These are phyloP conservation scores for Nemania bipapillata DNA, from an alignment of 2,329 filamentous ascomycete species.

Conservation along the genomic window DNA sequence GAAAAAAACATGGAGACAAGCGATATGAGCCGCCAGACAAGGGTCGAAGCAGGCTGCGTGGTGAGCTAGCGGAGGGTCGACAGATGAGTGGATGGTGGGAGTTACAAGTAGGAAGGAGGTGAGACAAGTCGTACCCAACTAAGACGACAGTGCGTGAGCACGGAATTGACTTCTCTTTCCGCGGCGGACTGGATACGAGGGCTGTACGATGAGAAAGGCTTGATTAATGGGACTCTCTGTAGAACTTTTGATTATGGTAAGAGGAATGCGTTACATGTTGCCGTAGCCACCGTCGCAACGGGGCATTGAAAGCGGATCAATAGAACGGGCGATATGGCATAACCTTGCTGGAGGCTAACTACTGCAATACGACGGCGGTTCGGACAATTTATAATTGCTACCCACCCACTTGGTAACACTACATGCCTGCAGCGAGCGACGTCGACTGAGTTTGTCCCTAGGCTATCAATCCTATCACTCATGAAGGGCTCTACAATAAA, in stretches of 20 bases:
- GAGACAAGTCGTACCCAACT: background rate
- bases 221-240: conserved; percentile 2
- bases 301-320: conserved; percentile 28
- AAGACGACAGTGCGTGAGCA: background rate
- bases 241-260: conserved; percentile 12
- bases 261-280: conserved; percentile 10
- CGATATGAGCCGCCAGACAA: background rate
- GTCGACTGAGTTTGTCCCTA: conserved; percentile 4
- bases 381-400: conserved; percentile 36
- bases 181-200: conserved; percentile 2
- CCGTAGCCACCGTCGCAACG: conserved; percentile 23
- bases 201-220: conserved; percentile 1
- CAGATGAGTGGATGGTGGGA: background rate
- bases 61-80: background rate
- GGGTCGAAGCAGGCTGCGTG: conserved; percentile 4
- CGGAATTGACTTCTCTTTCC: background rate
- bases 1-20: background rate
- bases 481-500: too few species aligned
- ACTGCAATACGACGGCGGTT: conserved; percentile 37
- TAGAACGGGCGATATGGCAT: conserved; percentile 18
- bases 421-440: background rate
- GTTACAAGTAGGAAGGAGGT: too few species aligned
- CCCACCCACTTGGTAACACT: conserved; percentile 34
- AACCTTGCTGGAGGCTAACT: conserved; percentile 3
- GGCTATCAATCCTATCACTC: too few species aligned